phyloP scores from a whole-genome alignment of 371 early-diverging fungal genomes.

The Quaeritorhiza haematococci region DNA sequence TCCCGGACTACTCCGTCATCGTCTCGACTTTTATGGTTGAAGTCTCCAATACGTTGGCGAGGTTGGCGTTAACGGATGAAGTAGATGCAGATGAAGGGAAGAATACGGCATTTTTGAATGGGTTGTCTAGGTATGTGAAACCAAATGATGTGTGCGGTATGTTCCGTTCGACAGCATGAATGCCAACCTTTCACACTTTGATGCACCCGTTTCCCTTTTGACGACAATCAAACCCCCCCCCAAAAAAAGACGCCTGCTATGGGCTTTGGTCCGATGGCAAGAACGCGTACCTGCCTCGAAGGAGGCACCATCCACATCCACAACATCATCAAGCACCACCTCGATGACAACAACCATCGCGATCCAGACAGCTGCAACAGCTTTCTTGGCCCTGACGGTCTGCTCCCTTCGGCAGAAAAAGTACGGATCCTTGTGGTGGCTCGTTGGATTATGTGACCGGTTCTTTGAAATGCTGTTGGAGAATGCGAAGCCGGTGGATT shows the following conservation, averaged over 20 bases:
- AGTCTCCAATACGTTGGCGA: slow-evolving; percentile 24
- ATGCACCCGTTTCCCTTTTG: neutral
- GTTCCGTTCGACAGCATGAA: too few relatives aligned
- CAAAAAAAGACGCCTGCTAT: slow-evolving; percentile 32
- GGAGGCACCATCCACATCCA: neutral
- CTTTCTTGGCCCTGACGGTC: slow-evolving; percentile 24
- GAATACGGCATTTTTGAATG: neutral
- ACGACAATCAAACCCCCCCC: neutral
- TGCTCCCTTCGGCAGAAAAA: slow-evolving; percentile 14
- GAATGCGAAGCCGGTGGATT: slow-evolving; percentile 20
- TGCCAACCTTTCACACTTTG: too few relatives aligned
- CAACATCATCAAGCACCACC: too few relatives aligned
- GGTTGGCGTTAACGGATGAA: slow-evolving; percentile 13
- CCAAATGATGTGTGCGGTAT: slow-evolving; percentile 1
- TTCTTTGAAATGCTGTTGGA: slow-evolving; percentile 38
- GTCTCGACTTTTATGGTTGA: slow-evolving; percentile 21
- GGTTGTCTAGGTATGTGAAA: neutral
- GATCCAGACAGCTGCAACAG: slow-evolving; percentile 29
- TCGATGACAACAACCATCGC: too few relatives aligned
- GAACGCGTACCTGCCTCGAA: slow-evolving; percentile 9
- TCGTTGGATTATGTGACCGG: slow-evolving; percentile 33
- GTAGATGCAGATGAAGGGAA: neutral
- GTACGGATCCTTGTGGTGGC: slow-evolving; percentile 31
- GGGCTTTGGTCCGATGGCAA: slow-evolving; percentile 31
- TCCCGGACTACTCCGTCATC: slow-evolving; percentile 1